Evolutionary conservation across 768 basidiomycete species (phyloP).

Genomic region (Ephemerocybe angulata): DNA sequence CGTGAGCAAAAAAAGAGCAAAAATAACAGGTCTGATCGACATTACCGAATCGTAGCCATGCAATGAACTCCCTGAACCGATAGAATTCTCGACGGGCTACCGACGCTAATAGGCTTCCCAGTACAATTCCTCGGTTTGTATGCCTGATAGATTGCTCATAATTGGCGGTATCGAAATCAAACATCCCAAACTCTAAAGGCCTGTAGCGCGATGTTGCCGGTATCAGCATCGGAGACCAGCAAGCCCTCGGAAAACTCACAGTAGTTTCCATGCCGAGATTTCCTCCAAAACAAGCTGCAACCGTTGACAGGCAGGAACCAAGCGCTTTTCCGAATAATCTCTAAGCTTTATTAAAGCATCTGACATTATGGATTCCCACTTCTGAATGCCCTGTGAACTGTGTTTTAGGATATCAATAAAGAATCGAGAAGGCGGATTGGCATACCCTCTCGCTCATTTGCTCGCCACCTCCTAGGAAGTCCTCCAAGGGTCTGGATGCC

Average conservation of each 20-base stretch:
- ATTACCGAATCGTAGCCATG: slow-evolving; percentile 73
- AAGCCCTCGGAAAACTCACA: slow-evolving; percentile 41
- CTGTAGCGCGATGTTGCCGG: slow-evolving; percentile 40
- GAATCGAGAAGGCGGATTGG: slow-evolving; percentile 9
- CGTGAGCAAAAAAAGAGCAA: slow-evolving; percentile 9
- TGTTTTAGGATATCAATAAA: slow-evolving; percentile 17
- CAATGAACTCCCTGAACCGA: slow-evolving; percentile 76
- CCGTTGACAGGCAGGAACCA: slow-evolving; percentile 74
- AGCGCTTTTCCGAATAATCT: slow-evolving; percentile 65
- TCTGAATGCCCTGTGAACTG: slow-evolving; percentile 61
- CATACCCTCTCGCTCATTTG: slow-evolving; percentile 78
- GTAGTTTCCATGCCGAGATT: slow-evolving; percentile 69
- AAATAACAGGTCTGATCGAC: slow-evolving; percentile 5
- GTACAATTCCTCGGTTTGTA: slow-evolving; percentile 54
- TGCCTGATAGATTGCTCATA: slow-evolving; percentile 46
- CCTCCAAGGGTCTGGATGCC: slow-evolving; percentile 63
- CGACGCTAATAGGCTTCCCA: slow-evolving; percentile 66
- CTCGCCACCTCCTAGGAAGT: slow-evolving; percentile 75
- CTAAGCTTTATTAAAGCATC: slow-evolving; percentile 71
- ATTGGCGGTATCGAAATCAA: slow-evolving; percentile 39
- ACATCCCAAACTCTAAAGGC: slow-evolving; percentile 56
- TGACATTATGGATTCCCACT: slow-evolving; percentile 74
- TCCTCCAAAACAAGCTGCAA: slow-evolving; percentile 74
- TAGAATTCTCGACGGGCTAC: slow-evolving; percentile 63
- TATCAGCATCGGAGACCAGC: slow-evolving; percentile 1